Conservation (phyloP, 2,329 filamentous ascomycete species). For the Talaromyces sp. region DNA sequence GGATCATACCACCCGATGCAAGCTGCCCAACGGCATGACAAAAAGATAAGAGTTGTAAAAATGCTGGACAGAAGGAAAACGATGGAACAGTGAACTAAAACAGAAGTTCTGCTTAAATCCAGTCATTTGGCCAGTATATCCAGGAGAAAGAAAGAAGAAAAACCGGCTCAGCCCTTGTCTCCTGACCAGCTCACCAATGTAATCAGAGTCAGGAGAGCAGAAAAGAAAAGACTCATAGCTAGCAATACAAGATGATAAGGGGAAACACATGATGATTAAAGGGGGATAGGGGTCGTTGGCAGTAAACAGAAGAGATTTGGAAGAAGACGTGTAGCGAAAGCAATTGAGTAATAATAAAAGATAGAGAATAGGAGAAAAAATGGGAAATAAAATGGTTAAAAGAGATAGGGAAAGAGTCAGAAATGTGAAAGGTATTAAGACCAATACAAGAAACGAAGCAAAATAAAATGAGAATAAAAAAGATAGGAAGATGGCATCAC, state of each 20-base stretch:
- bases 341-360: slow-evolving; percentile 12
- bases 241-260: slow-evolving; percentile 43
- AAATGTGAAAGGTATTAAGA: slow-evolving; percentile 30
- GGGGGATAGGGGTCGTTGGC: slow-evolving; percentile 32
- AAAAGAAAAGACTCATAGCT: slow-evolving; percentile 38
- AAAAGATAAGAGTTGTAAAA: slow-evolving; percentile 16
- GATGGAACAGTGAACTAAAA: slow-evolving; percentile 15
- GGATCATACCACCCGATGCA: slow-evolving; percentile 22
- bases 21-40: slow-evolving; percentile 14
- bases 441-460: slow-evolving; percentile 38
- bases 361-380: slow-evolving; percentile 26
- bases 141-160: slow-evolving; percentile 14
- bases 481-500: slow-evolving; percentile 22
- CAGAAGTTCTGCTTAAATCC: background rate
- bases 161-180: slow-evolving; percentile 8
- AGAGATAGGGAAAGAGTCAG: slow-evolving; percentile 23
- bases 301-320: slow-evolving; percentile 28
- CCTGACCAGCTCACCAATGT: background rate
- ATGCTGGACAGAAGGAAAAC: slow-evolving; percentile 17
- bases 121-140: too few species aligned
- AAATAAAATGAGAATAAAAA: slow-evolving; percentile 12
- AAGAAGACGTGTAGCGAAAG: slow-evolving; percentile 20
- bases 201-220: slow-evolving; percentile 21
- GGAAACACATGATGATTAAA: slow-evolving; percentile 31
- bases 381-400: slow-evolving; percentile 26